A percentile compares a stretch with the other conserved stretches of the same genome.
These are phyloP conservation scores for Urostyla sp. DNA, from an alignment of 73 alveolate species.

Conservation along the genomic window DNA sequence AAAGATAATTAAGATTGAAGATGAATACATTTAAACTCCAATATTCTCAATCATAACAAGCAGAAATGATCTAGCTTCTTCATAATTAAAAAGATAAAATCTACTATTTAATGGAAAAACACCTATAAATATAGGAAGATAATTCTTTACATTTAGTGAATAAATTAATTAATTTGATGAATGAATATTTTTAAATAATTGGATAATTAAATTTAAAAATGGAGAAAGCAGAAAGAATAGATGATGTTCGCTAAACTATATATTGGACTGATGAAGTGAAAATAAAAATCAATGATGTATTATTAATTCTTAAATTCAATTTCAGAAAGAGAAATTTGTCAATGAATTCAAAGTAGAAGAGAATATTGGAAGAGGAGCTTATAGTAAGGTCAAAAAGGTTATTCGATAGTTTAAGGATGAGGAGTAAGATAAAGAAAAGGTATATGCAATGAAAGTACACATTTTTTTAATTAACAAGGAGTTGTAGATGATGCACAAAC, in stretches of 20 bases:
- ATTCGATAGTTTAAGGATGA: conserved; percentile 50
- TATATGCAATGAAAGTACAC: conserved; percentile 61
- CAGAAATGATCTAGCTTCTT: too few species aligned
- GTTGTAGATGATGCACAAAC: conserved; percentile 74
- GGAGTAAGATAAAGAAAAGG: conserved; percentile 36
- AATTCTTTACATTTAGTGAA: too few species aligned
- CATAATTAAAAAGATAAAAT: background rate
- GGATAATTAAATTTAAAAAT: background rate
- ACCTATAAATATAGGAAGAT: too few species aligned
- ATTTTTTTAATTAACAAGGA: too few species aligned
- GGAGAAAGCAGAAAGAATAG: too few species aligned
- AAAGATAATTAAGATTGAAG: background rate
- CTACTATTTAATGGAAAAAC: background rate
- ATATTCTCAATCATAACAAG: background rate
- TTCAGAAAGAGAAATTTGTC: conserved; percentile 12
- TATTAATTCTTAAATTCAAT: background rate
- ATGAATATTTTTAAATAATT: background rate
- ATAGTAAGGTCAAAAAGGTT: conserved; percentile 52
- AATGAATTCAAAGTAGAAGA: conserved; percentile 50
- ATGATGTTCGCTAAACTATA: conserved; percentile 5
- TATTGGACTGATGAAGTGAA: conserved; percentile 45
- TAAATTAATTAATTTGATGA: too few species aligned
- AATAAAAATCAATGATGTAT: conserved; percentile 13
- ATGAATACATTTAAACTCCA: background rate
- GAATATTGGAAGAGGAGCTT: conserved; percentile 67